Percentiles rank a stretch among this genome's conserved stretches.
Evolutionary conservation across 1,284 basidiomycete genomes (phyloP).

Genomic region (Papiliotrema laurentii): DNA sequence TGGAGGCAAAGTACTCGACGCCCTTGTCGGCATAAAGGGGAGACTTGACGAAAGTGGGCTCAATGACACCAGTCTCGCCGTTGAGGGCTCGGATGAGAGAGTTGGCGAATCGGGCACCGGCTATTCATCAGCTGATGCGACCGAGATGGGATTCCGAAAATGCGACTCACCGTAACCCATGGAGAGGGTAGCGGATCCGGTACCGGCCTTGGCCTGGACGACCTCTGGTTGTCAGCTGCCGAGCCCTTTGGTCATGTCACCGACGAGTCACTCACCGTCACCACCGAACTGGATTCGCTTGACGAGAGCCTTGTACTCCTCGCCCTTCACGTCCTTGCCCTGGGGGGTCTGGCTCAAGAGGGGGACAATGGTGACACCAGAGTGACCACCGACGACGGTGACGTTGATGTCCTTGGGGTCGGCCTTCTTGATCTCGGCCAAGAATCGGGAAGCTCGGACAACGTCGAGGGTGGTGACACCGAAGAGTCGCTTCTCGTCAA

Average conservation of each 20-base stretch:
- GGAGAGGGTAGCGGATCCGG: constrained; percentile 78
- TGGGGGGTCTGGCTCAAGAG: constrained; percentile 85
- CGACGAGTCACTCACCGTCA: constrained; percentile 53
- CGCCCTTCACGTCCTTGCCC: constrained; percentile 53
- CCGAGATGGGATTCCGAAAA: constrained; percentile 6
- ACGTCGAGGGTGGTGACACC: constrained; percentile 98
- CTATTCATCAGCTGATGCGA: constrained; percentile 12
- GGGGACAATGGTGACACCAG: constrained; percentile 93
- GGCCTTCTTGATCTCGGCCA: constrained; percentile 70
- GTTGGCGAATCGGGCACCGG: constrained; percentile 77
- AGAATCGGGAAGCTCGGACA: constrained; percentile 92
- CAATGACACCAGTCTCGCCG: constrained; percentile 80
- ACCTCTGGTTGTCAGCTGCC: no score
- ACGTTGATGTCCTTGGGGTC: constrained; percentile 62
- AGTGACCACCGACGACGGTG: constrained; percentile 91
- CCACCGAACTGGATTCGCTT: constrained; percentile 94
- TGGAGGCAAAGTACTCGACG: constrained; percentile 78
- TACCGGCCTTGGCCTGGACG: constrained; percentile 86
- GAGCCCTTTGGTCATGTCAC: not conserved
- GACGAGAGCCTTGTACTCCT: constrained; percentile 60
- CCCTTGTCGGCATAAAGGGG: constrained; percentile 69
- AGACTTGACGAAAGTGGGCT: constrained; percentile 81
- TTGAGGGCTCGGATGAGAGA: constrained; percentile 78
- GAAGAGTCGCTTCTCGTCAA: constrained; percentile 88
- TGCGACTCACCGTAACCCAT: constrained; percentile 72